A percentile compares a stretch with the other conserved stretches of the same genome.
Evolutionary conservation across 371 early-diverging fungal species (phyloP).

Genomic region (Mortierella sp.): DNA sequence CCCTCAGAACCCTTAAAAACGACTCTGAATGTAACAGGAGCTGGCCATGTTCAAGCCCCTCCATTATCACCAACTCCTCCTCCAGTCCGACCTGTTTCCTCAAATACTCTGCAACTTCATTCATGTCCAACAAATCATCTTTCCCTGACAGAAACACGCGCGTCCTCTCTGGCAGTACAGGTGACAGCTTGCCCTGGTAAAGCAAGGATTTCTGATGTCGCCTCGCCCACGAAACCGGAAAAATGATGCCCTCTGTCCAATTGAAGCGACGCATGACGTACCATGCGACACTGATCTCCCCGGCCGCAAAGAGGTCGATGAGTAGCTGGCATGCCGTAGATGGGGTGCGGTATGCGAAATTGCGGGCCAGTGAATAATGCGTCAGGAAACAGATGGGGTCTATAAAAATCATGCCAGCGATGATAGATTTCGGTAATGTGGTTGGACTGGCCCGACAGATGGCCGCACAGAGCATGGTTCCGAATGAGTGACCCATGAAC

Average conservation of each 20-base stretch:
- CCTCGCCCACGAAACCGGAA: constrained; percentile 40
- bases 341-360: constrained; percentile 77
- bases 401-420: constrained; percentile 65
- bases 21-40: constrained; percentile 60
- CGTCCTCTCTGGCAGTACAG: constrained; percentile 37
- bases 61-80: constrained; percentile 60
- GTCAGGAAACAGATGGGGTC: constrained; percentile 81
- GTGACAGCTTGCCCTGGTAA: constrained; percentile 37
- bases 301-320: constrained; percentile 74
- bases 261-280: constrained; percentile 75
- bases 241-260: constrained; percentile 72
- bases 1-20: constrained; percentile 48
- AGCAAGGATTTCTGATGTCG: constrained; percentile 12
- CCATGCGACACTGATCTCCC: constrained; percentile 75
- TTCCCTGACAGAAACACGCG: constrained; percentile 51
- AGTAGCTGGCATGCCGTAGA: constrained; percentile 70
- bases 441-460: constrained; percentile 61
- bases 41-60: constrained; percentile 65
- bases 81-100: constrained; percentile 37
- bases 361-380: constrained; percentile 73
- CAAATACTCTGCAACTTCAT: constrained; percentile 28
- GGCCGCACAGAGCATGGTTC: constrained; percentile 69
- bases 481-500: constrained; percentile 78
- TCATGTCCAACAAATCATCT: constrained; percentile 44
- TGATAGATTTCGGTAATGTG: constrained; percentile 59